Percentiles rank a stretch among this genome's conserved stretches.
Conservation (phyloP, 2,329 filamentous ascomycete genomes). For the Arthrobotrys sinensis region DNA sequence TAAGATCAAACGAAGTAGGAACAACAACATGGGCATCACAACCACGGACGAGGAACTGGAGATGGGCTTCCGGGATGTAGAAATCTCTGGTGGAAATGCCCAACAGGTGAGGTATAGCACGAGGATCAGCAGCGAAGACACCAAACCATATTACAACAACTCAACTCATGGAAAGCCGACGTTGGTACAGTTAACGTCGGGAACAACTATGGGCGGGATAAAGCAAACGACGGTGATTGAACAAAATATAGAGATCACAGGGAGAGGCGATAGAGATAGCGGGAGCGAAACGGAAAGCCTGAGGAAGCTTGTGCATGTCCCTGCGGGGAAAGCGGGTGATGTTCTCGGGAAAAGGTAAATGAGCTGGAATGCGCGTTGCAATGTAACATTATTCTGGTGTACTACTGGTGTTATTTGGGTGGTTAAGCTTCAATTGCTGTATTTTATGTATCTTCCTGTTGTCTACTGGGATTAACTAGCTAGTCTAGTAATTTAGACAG, state of each 20-base stretch:
- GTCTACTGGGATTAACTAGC: background rate
- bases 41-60: slow-evolving; percentile 47
- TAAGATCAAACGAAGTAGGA: slow-evolving; percentile 28
- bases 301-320: slow-evolving; percentile 51
- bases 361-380: too few species aligned
- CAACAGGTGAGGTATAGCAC: slow-evolving; percentile 10
- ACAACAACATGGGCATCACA: slow-evolving; percentile 15
- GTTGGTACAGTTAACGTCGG: slow-evolving; percentile 26
- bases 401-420: too few species aligned
- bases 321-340: slow-evolving; percentile 16
- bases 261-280: slow-evolving; percentile 39
- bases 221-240: slow-evolving; percentile 58
- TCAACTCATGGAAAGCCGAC: slow-evolving; percentile 39
- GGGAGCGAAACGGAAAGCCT: slow-evolving; percentile 50
- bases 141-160: slow-evolving; percentile 27
- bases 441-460: background rate
- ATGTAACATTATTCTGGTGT: background rate
- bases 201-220: slow-evolving; percentile 46
- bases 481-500: background rate
- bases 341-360: slow-evolving; percentile 15
- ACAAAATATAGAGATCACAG: slow-evolving; percentile 41
- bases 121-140: slow-evolving; percentile 17
- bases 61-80: slow-evolving; percentile 44
- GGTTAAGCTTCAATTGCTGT: too few species aligned
- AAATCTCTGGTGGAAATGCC: slow-evolving; percentile 18